Percentiles rank a stretch among this genome's conserved stretches.
Conservation (phyloP, 495 filamentous ascomycete genomes). For the Trichocladium antarcticum region DNA sequence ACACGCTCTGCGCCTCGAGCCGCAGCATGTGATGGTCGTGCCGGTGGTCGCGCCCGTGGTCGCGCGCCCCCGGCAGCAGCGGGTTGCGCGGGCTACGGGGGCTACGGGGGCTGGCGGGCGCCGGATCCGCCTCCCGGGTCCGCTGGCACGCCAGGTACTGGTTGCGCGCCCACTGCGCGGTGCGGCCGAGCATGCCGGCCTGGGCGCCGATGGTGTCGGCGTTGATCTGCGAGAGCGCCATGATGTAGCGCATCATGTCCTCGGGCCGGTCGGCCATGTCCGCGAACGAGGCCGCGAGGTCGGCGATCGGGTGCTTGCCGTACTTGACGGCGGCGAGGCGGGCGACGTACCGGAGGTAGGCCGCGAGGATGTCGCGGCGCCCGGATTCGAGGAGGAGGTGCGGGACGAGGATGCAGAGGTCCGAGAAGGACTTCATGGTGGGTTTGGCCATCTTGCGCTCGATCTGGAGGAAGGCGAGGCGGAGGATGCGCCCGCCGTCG, state of each 20-base stretch:
- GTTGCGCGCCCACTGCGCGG: constrained; percentile 18
- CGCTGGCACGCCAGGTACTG: constrained; percentile 21
- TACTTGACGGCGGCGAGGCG: constrained; percentile 14
- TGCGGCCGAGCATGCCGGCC: constrained; percentile 12
- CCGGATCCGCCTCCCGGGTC: not conserved
- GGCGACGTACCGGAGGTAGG: constrained; percentile 19
- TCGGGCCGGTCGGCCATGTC: constrained; percentile 15
- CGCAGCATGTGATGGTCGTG: constrained; percentile 22
- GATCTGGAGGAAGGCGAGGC: constrained; percentile 24
- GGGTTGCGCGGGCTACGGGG: not conserved
- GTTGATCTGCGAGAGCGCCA: constrained; percentile 18
- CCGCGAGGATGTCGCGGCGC: constrained; percentile 16
- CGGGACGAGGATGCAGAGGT: constrained; percentile 23
- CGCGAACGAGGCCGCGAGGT: constrained; percentile 16
- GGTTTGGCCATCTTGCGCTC: constrained; percentile 18
- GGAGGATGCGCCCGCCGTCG: constrained; percentile 19
- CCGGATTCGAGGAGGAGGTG: constrained; percentile 20
- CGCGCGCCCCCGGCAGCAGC: not conserved
- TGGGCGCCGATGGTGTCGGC: constrained; percentile 17
- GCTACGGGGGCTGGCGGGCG: not conserved
- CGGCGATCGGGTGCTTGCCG: constrained; percentile 19
- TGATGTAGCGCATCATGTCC: constrained; percentile 21
- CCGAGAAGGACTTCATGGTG: constrained; percentile 22
- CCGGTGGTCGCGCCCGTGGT: not conserved
- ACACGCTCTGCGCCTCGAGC: constrained; percentile 19